Conservation (phyloP, 2,329 filamentous ascomycete genomes). For the Phialocephala subalpina region DNA sequence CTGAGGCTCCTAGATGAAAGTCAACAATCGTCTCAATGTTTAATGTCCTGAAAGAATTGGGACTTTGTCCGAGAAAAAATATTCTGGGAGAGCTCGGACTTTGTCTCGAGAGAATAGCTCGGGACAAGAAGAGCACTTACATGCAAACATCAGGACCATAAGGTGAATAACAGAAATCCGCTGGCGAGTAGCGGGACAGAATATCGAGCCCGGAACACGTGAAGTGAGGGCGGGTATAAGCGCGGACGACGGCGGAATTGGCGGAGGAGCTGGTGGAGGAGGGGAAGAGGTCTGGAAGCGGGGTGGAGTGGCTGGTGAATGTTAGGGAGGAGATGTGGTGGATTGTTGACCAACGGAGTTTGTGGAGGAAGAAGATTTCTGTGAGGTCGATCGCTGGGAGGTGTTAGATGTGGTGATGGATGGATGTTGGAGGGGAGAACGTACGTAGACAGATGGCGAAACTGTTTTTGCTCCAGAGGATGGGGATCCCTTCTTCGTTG, state of each 20-base stretch:
- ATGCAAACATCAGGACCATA: constrained; percentile 30
- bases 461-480: constrained; percentile 43
- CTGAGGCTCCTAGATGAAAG: constrained; percentile 12
- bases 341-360: constrained; percentile 34
- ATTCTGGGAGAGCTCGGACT: no score
- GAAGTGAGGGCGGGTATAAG: constrained; percentile 20
- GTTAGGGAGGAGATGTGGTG: constrained; percentile 20
- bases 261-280: not conserved
- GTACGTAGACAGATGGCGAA: constrained; percentile 41
- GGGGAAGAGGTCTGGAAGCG: not conserved
- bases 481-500: constrained; percentile 42
- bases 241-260: not conserved
- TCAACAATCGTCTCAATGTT: no score
- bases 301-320: constrained; percentile 21
- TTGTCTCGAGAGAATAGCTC: no score
- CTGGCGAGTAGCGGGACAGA: constrained; percentile 19
- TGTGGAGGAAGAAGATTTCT: constrained; percentile 20
- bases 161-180: constrained; percentile 26
- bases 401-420: constrained; percentile 7
- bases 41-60: no score
- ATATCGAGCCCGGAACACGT: constrained; percentile 29
- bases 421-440: not conserved
- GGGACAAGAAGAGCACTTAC: no score
- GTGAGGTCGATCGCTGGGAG: not conserved
- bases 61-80: no score